A percentile compares a stretch with the other conserved stretches of the same genome.
These are phyloP conservation scores for Glaciozyma martinii DNA, from an alignment of 768 basidiomycete genomes.

Conservation along the genomic window DNA sequence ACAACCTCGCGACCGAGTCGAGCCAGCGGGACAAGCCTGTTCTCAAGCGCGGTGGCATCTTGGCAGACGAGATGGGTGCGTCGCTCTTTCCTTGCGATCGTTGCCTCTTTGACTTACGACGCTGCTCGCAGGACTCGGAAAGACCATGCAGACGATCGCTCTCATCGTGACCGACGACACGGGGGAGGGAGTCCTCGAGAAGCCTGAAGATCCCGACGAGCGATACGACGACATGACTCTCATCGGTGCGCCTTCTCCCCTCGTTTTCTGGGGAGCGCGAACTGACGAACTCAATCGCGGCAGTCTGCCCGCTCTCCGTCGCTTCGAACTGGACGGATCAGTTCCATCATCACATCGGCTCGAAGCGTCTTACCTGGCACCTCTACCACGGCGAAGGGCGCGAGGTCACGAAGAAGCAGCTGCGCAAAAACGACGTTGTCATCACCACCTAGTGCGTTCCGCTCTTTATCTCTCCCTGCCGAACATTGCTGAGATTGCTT, in stretches of 20 bases:
- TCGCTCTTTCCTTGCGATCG: not conserved
- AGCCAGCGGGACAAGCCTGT: slow-evolving; percentile 49
- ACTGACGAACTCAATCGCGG: not conserved
- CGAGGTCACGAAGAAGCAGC: slow-evolving; percentile 51
- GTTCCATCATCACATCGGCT: slow-evolving; percentile 30
- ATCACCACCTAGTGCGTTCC: slow-evolving; percentile 53
- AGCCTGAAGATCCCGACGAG: slow-evolving; percentile 49
- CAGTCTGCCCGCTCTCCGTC: slow-evolving; percentile 73
- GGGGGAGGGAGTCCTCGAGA: slow-evolving; percentile 28
- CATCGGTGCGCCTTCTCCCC: slow-evolving; percentile 51
- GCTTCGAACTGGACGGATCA: slow-evolving; percentile 52
- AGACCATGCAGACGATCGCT: slow-evolving; percentile 80
- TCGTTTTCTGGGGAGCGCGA: not conserved
- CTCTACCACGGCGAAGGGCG: slow-evolving; percentile 61
- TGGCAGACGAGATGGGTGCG: slow-evolving; percentile 78
- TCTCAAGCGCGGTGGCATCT: slow-evolving; percentile 57
- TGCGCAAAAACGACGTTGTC: slow-evolving; percentile 64
- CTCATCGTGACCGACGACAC: slow-evolving; percentile 49
- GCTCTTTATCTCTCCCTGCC: not conserved
- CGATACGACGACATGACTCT: slow-evolving; percentile 61
- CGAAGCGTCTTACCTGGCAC: slow-evolving; percentile 38
- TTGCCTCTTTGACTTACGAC: not conserved
- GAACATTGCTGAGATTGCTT: not conserved
- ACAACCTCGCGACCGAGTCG: slow-evolving; percentile 74
- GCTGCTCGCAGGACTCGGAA: slow-evolving; percentile 48